Evolutionary conservation across 441 rosid species (phyloP).

Genomic region (Populus hybrid): DNA sequence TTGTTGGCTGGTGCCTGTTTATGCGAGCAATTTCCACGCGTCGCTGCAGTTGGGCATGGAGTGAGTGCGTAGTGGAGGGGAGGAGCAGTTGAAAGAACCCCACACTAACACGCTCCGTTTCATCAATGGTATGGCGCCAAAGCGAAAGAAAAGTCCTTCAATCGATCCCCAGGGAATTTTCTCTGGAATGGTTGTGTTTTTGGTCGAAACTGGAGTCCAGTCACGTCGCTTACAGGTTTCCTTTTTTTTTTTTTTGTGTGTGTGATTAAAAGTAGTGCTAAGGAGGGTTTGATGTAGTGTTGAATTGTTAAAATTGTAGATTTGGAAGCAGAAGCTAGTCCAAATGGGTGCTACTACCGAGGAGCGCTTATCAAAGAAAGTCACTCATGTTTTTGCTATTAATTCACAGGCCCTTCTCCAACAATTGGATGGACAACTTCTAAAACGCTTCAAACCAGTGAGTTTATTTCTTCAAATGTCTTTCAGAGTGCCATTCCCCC

Average conservation of each 20-base stretch:
- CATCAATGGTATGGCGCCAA: slow-evolving; percentile 58
- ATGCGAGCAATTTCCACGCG: no score
- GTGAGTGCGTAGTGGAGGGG: no score
- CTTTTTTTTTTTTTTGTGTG: background rate
- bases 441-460: slow-evolving; percentile 63
- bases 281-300: background rate
- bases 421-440: slow-evolving; percentile 31
- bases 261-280: no score
- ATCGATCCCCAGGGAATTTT: slow-evolving; percentile 69
- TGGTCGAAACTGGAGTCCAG: slow-evolving; percentile 70
- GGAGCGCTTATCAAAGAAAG: slow-evolving; percentile 48
- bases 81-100: background rate
- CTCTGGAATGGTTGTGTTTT: slow-evolving; percentile 59
- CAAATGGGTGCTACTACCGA: slow-evolving; percentile 77
- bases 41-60: no score
- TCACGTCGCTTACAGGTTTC: slow-evolving; percentile 64
- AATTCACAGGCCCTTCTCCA: slow-evolving; percentile 42
- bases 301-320: slow-evolving; percentile 30
- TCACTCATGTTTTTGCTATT: slow-evolving; percentile 67
- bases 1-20: no score
- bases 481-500: background rate
- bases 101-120: background rate
- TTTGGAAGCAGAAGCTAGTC: slow-evolving; percentile 84
- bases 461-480: slow-evolving; percentile 20
- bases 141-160: slow-evolving; percentile 40